These are phyloP conservation scores for Epipyxis sp. DNA, from an alignment of 108 stramenopile genomes.

Conservation along the genomic window DNA sequence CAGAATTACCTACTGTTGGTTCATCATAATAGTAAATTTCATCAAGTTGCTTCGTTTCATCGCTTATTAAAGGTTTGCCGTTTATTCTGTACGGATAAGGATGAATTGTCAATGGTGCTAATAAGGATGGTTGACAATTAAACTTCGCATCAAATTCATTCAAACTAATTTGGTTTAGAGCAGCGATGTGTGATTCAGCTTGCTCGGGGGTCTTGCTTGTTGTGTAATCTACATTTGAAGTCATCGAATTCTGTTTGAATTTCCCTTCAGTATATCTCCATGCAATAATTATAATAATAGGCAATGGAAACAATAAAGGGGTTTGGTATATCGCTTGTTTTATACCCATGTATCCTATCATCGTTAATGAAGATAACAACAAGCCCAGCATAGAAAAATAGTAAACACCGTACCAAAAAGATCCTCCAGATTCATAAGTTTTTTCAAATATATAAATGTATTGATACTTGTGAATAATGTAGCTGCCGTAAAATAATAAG, in stretches of 20 bases:
- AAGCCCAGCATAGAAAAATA: not conserved
- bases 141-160: no score
- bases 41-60: not conserved
- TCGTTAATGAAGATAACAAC: slow-evolving; percentile 3
- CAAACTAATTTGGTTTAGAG: not conserved
- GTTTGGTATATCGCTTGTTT: slow-evolving; percentile 25
- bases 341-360: slow-evolving; percentile 7
- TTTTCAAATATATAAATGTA: not conserved
- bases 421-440: slow-evolving; percentile 26
- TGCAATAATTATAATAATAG: not conserved
- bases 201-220: not conserved
- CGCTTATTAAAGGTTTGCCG: not conserved
- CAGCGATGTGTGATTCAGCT: not conserved
- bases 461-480: slow-evolving; percentile 3
- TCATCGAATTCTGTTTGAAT: not conserved
- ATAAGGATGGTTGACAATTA: not conserved
- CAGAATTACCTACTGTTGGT: no score
- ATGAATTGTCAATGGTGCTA: not conserved
- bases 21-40: not conserved
- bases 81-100: slow-evolving; percentile 11
- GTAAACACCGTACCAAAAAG: slow-evolving; percentile 31
- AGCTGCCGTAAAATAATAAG: not conserved
- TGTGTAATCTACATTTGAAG: no score
- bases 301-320: slow-evolving; percentile 7
- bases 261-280: slow-evolving; percentile 6